Evolutionary conservation across 495 filamentous ascomycete species (phyloP).

Genomic region (Hyaloscypha bicolor): DNA sequence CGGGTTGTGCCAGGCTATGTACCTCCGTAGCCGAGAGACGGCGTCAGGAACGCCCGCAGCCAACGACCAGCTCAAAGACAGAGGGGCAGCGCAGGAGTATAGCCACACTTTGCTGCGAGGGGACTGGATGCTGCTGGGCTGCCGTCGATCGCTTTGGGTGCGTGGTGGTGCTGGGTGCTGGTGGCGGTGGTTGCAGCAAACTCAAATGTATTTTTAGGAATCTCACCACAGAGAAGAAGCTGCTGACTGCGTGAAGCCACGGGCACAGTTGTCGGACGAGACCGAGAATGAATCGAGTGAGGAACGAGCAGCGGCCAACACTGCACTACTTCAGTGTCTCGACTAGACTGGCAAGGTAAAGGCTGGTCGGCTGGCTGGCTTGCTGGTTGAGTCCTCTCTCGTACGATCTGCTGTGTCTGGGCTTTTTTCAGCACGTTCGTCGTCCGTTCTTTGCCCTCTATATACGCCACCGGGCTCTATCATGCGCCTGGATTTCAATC

Average conservation of each 20-base stretch:
- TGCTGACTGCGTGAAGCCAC: too few species aligned
- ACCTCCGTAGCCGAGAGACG: constrained; percentile 2
- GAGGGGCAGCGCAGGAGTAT: background rate
- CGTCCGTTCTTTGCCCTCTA: background rate
- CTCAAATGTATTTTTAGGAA: constrained; percentile 21
- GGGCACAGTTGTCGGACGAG: too few species aligned
- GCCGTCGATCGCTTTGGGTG: constrained; percentile 6
- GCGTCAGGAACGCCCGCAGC: constrained; percentile 21
- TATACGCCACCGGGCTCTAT: background rate
- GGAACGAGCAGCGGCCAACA: background rate
- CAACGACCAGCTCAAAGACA: background rate
- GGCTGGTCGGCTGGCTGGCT: background rate
- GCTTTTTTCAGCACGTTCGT: background rate
- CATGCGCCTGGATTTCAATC: background rate
- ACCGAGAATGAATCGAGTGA: background rate
- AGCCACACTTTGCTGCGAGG: constrained; percentile 9
- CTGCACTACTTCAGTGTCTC: background rate
- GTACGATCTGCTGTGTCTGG: background rate
- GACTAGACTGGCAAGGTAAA: background rate
- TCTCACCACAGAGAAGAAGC: constrained; percentile 5
- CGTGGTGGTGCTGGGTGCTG: background rate
- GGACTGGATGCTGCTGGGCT: background rate
- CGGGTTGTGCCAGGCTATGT: constrained; percentile 10
- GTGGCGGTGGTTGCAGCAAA: background rate
- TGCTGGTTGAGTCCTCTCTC: background rate